A percentile compares a stretch with the other conserved stretches of the same genome.
These are phyloP conservation scores for Fusarium sp. DNA, from an alignment of 2,329 filamentous ascomycete genomes.

Conservation along the genomic window DNA sequence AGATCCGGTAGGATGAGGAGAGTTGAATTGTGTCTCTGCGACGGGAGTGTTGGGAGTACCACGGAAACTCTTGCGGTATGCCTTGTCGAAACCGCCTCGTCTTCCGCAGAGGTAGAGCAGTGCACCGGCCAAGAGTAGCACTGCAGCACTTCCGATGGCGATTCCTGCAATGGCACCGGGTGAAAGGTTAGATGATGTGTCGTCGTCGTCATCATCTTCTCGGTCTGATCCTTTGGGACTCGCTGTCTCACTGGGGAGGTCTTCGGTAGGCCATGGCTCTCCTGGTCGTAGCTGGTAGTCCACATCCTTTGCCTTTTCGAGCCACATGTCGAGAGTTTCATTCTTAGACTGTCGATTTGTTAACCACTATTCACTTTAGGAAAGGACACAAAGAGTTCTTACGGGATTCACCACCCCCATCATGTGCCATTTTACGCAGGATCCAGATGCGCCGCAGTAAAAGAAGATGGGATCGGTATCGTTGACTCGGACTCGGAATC, in stretches of 20 bases:
- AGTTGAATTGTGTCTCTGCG: slow-evolving; percentile 29
- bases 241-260: slow-evolving; percentile 36
- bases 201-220: slow-evolving; percentile 12
- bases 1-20: slow-evolving; percentile 33
- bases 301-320: slow-evolving; percentile 59
- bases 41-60: slow-evolving; percentile 26
- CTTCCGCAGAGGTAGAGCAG: slow-evolving; percentile 63
- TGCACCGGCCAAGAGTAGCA: slow-evolving; percentile 57
- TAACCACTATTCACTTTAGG: not conserved
- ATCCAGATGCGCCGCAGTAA: slow-evolving; percentile 76
- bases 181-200: slow-evolving; percentile 34
- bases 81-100: slow-evolving; percentile 47
- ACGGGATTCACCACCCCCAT: slow-evolving; percentile 81
- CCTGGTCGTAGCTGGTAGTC: slow-evolving; percentile 68
- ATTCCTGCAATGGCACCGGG: slow-evolving; percentile 71
- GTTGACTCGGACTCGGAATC: slow-evolving; percentile 63
- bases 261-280: slow-evolving; percentile 66
- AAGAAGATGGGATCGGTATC: slow-evolving; percentile 74
- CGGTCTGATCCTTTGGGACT: not conserved
- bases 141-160: slow-evolving; percentile 62
- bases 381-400: slow-evolving; percentile 34
- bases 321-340: slow-evolving; percentile 61
- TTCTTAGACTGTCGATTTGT: slow-evolving; percentile 56
- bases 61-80: slow-evolving; percentile 45
- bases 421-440: slow-evolving; percentile 76